These are phyloP conservation scores for Globisporangium ultimum DNA, from an alignment of 352 stramenopile genomes.

Conservation along the genomic window DNA sequence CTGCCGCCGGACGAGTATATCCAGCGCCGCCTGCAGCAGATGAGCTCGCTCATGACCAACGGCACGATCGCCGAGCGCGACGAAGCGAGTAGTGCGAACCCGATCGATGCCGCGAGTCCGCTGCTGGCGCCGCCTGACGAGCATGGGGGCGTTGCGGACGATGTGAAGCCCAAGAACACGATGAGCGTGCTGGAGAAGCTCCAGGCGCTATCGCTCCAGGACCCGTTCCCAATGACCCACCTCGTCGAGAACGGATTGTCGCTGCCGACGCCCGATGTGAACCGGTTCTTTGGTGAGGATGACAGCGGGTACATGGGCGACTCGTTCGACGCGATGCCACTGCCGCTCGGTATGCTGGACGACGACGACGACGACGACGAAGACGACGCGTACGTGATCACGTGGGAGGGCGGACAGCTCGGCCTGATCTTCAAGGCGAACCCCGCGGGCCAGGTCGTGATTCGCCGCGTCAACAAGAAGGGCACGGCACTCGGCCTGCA, in stretches of 20 bases:
- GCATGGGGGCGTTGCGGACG: conserved; percentile 16
- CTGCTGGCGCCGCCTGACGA: conserved; percentile 19
- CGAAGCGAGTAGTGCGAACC: neutral
- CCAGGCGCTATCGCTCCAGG: conserved; percentile 44
- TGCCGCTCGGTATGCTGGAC: conserved; percentile 8
- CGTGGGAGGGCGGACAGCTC: conserved; percentile 60
- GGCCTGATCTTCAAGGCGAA: conserved; percentile 73
- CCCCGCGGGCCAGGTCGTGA: conserved; percentile 46
- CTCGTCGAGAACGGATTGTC: conserved; percentile 21
- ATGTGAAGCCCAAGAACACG: conserved; percentile 1
- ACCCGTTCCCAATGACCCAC: conserved; percentile 11
- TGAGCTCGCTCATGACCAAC: conserved; percentile 48
- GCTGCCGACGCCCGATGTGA: conserved; percentile 10
- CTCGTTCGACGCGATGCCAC: no score
- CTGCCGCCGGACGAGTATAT: conserved; percentile 49
- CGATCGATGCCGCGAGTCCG: neutral
- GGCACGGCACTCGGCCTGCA: conserved; percentile 53
- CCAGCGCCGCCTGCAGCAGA: conserved; percentile 43
- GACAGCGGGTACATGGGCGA: neutral
- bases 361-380: conserved; percentile 60
- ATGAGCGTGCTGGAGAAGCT: conserved; percentile 50
- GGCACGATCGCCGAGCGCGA: conserved; percentile 17
- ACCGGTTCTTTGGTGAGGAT: conserved; percentile 9
- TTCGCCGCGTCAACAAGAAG: conserved; percentile 75
- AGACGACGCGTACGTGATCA: conserved; percentile 69